Evolutionary conservation across 371 early-diverging fungal genomes (phyloP).

Genomic region (Apophysomyces variabilis): DNA sequence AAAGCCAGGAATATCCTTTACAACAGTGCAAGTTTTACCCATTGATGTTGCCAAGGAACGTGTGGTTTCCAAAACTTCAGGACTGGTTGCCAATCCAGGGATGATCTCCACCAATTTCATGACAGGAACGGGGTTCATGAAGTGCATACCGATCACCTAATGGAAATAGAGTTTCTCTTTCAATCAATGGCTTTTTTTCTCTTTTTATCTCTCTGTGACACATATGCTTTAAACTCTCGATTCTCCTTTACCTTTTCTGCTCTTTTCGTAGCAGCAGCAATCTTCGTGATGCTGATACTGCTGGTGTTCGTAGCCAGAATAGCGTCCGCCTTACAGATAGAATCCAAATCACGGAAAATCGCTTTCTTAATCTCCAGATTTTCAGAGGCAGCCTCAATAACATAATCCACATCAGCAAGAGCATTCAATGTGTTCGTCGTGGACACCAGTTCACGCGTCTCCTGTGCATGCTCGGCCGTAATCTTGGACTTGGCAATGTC

Average conservation of each 20-base stretch:
- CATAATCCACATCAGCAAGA: constrained; percentile 77
- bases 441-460: constrained; percentile 69
- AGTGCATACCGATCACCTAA: constrained; percentile 90
- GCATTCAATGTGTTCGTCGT: constrained; percentile 61
- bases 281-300: constrained; percentile 94
- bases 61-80: constrained; percentile 74
- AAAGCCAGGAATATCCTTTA: constrained; percentile 95
- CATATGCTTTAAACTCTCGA: neutral
- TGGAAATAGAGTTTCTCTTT: neutral
- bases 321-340: constrained; percentile 69
- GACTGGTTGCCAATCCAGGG: constrained; percentile 87
- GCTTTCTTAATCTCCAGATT: constrained; percentile 85
- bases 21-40: constrained; percentile 92
- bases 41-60: constrained; percentile 78
- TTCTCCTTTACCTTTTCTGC: constrained; percentile 66
- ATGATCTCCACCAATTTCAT: constrained; percentile 98
- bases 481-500: constrained; percentile 88
- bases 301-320: constrained; percentile 97
- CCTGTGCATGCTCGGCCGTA: constrained; percentile 77
- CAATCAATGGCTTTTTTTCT: no score
- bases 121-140: constrained; percentile 96
- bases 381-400: constrained; percentile 96
- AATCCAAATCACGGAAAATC: constrained; percentile 81
- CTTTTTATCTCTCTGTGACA: no score
- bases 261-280: constrained; percentile 85